Base-by-base conservation (phyloP, 192 early-diverging fungal species). In the Allomyces arbusculus region DNA sequence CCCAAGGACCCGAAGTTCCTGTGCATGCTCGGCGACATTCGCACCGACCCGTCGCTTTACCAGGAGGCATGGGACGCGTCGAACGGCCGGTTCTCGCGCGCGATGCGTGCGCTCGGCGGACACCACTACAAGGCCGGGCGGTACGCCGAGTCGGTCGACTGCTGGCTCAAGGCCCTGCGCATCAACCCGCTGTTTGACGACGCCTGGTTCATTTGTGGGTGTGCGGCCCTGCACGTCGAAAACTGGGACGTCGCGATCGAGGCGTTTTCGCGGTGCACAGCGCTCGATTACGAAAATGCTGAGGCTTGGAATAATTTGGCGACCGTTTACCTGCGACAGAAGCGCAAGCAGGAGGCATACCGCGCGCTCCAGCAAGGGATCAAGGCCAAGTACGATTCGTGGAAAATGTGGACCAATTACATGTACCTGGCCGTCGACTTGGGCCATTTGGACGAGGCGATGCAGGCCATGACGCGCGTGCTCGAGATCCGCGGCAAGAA, bases 291-390 rank as follows among this genome's bases (percentile, higher is more conserved):
- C 43, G 82, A 84, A 65, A 94, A 95, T 69, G 89, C 87, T 43
- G 96, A 99, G 77, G 91, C 92, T 33, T 99, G 94, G 93, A 97
- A 87, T 69, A 99, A 99, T 74, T 73, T 99, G 66, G 91, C 92
- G 5, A 86, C 86, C 1, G 84, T 89, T 50, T 90, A 91, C 68
- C 72, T 95, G 69, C 78, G 74, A 20, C 72, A 81, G 70, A 83
- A 83, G 63, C 72, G 83, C 43, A 89, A 87, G 67, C 65, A 71
- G n/a, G 90, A 93, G 24, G 94, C 93, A 0, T 88, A 85, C 73
- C 77, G 86, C 28, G 85, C 89, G 0, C 77, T 96, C 22, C 79
- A 86, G 62, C 88, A 94, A 74, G 91, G 92, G 1, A 65, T 88
- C 22, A 87, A 87, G 69, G 74, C 79, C 64, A 86, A 88, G 65